phyloP scores from a whole-genome alignment of 139 green algal genomes.

The Bryopsis sp. region DNA sequence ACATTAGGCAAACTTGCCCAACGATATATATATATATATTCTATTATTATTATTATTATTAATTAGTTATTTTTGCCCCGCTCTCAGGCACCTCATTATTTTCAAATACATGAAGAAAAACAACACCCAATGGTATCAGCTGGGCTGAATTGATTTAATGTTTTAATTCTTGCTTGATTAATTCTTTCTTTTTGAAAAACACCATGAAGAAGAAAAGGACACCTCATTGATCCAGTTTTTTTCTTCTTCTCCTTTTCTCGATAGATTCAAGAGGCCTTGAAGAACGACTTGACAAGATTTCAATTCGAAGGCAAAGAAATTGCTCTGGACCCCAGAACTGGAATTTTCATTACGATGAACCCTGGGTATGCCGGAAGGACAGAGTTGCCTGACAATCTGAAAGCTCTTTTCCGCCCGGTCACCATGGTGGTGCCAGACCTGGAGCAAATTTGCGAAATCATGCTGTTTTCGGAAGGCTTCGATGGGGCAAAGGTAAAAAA shows the following conservation, averaged over 20 bases:
- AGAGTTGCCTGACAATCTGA: conserved; percentile 65
- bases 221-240: no score
- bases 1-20: no score
- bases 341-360: conserved; percentile 88
- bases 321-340: conserved; percentile 48
- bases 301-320: conserved; percentile 79
- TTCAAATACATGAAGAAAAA: no score
- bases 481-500: conserved; percentile 47
- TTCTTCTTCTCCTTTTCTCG: no score
- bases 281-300: conserved; percentile 70
- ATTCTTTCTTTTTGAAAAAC: no score
- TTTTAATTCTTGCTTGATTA: no score
- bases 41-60: no score
- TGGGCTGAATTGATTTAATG: neutral
- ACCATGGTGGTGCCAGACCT: conserved; percentile 74
- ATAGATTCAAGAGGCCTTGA: conserved; percentile 74
- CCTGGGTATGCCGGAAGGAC: conserved; percentile 71
- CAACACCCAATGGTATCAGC: conserved; percentile 27
- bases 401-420: conserved; percentile 69
- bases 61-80: no score
- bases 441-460: conserved; percentile 81
- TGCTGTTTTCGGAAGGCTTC: conserved; percentile 79
- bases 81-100: no score
- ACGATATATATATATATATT: no score
- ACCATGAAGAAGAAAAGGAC: no score